phyloP scores from a whole-genome alignment of 1,284 basidiomycete species.

The Anthracocystis panici-leucophaei region DNA sequence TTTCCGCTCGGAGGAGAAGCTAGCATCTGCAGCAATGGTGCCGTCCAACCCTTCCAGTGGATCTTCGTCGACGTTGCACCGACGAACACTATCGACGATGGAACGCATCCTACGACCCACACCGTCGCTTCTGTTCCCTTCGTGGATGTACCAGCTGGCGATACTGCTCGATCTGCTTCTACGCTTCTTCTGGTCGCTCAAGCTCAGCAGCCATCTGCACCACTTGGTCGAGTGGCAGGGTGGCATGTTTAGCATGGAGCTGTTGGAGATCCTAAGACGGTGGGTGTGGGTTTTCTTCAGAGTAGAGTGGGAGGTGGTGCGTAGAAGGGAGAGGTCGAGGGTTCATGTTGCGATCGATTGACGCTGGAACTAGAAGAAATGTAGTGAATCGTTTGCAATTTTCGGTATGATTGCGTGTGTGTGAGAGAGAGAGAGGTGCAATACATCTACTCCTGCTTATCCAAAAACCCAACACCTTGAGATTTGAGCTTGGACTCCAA shows the following conservation, averaged over 20 bases:
- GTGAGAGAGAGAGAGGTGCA: not conserved
- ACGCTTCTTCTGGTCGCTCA: slow-evolving; percentile 94
- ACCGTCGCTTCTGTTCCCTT: slow-evolving; percentile 31
- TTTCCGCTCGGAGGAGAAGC: slow-evolving; percentile 20
- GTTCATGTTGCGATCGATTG: slow-evolving; percentile 31
- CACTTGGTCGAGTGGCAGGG: slow-evolving; percentile 83
- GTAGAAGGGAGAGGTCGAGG: slow-evolving; percentile 14
- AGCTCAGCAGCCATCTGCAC: slow-evolving; percentile 88
- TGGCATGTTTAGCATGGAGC: slow-evolving; percentile 89
- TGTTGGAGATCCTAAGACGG: slow-evolving; percentile 86
- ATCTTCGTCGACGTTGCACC: not conserved
- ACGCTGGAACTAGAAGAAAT: not conserved
- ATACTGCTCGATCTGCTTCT: slow-evolving; percentile 88
- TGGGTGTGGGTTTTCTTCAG: slow-evolving; percentile 98
- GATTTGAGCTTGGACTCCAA: slow-evolving; percentile 64
- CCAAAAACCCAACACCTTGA: slow-evolving; percentile 59
- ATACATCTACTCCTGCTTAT: slow-evolving; percentile 41
- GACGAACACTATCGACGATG: slow-evolving; percentile 24
- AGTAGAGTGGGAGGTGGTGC: slow-evolving; percentile 75
- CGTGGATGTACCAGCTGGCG: slow-evolving; percentile 83
- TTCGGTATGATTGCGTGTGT: not conserved
- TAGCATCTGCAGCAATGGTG: slow-evolving; percentile 8
- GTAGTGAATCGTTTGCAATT: not conserved
- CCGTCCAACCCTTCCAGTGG: slow-evolving; percentile 12
- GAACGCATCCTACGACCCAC: slow-evolving; percentile 28